Percentiles rank a stretch among this genome's conserved stretches.
Conservation (phyloP, 2,329 filamentous ascomycete species). For the Diatrype stigma region DNA sequence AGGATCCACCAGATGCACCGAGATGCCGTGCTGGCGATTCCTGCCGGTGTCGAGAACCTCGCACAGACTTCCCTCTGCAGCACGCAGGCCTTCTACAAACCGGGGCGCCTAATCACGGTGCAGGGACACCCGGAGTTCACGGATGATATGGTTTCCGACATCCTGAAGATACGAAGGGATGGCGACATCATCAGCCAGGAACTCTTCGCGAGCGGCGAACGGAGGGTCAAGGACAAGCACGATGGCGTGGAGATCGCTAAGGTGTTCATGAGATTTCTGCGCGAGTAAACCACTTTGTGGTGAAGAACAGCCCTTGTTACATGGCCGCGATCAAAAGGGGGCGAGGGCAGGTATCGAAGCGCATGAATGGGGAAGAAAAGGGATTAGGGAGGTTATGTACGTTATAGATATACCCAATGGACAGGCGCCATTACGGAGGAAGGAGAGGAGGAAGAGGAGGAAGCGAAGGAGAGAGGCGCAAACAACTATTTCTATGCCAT, state of each 20-base stretch:
- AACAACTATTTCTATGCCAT: background rate
- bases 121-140: slow-evolving; percentile 88
- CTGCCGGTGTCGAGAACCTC: slow-evolving; percentile 56
- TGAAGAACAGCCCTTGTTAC: too few species aligned
- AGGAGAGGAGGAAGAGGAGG: background rate
- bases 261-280: slow-evolving; percentile 73
- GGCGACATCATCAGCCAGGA: slow-evolving; percentile 67
- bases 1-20: slow-evolving; percentile 82
- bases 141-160: slow-evolving; percentile 63
- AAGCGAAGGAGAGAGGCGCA: background rate
- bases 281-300: slow-evolving; percentile 44
- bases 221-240: slow-evolving; percentile 61
- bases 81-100: slow-evolving; percentile 76
- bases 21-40: slow-evolving; percentile 66
- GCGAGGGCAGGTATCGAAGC: too few species aligned
- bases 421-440: too few species aligned
- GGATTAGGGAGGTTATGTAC: too few species aligned
- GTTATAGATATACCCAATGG: too few species aligned
- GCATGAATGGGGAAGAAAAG: too few species aligned
- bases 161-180: slow-evolving; percentile 61
- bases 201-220: slow-evolving; percentile 64
- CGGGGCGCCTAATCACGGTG: slow-evolving; percentile 64
- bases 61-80: slow-evolving; percentile 63
- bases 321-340: too few species aligned
- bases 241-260: slow-evolving; percentile 74